Evolutionary conservation across 2,329 filamentous ascomycete species (phyloP), one percentile per base, ranked within the genome.

Genomic region (Penicillium sp.): DNA sequence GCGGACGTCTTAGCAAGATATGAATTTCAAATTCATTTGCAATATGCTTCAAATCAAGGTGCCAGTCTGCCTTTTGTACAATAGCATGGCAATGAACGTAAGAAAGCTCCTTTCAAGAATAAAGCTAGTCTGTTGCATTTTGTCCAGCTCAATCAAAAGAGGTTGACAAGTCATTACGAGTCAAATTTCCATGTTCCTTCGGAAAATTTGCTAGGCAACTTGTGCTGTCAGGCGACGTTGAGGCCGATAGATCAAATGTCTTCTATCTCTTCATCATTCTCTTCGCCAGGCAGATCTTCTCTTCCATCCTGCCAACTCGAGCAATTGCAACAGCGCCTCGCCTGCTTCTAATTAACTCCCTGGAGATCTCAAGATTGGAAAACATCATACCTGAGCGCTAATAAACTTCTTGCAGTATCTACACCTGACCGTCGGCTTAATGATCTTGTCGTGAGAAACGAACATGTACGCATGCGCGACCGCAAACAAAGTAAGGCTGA

Each of bases 371-470:
- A 21, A 24, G 5, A 9, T 7, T 6, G 28, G 8, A 10, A 10
- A 9, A 36, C 6, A 18, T 55, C 75, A 63, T 51, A 85, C 85
- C 79, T 85, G 85, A 47, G 82, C 79, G 61, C 80, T 85, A 52
- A 88, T 83, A 23, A 73, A 69, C 44, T 70, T 66, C 42, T 47
- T 61, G 45, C 66, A 69, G 31, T 69, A 90, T 64, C 76, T 81
- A 73, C 87, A 90, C 70, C 84, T 87, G 47, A 85, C 78, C 24
- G 81, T 83, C 59, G 81, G 83, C 74, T 89, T 89, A 67, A 90
- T 87, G 57, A 90, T 86, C 13, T 83, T 81, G 47, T 89, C 86
- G 10, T 80, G 76, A 12, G 81, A 83, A 10, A 84, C 65, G 56
- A 76, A 78, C 60, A 85, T 83, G 66, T 89, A 90, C 36, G 82